Evolutionary conservation across 2,329 filamentous ascomycete genomes (phyloP), one percentile per base, ranked within the genome.

Genomic region (Neonectria ditissima): DNA sequence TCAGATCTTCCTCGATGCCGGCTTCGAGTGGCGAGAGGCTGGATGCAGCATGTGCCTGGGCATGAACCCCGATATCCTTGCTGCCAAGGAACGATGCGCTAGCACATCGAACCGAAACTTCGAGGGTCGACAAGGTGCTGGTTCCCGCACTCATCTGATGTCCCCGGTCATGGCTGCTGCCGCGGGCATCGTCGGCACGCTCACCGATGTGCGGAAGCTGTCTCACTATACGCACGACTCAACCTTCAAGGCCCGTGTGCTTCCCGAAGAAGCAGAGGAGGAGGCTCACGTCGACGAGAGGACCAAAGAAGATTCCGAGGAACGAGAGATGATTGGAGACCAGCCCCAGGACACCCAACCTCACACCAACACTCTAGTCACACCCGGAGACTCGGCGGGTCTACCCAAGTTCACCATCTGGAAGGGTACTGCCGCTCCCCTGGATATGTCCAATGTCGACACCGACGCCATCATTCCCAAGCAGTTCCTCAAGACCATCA

Each of bases 401-500:
- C 90, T 97, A 67, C 90, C 93, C 69, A 93, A 93, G 76, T 98
- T 98, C 81, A 89, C 88, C 24, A 87, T 89, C 50, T 87, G 97
- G 71, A 95, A 92, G 81, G 96, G 95, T 62, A 91, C 95, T 69
- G 93, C 94, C 1, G 96, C 94, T 11, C 93, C 93, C 2, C 83
- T 99, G 80, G 92, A 97, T 66, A 89, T 92, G 73, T 86, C 91
- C 70, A 99, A 99, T 79, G 90, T 97, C 73, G 96, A 99, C 82
- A 99, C 96, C n/a, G 96, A 99, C 75, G 95, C 95, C 76, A 97
- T 98, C 80, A 99, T 99, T 72, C 96, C 96, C 69, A 99, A 99
- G 82, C 96, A 99, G 79, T 99, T 98, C 84, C 87, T 99, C 68
- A 99, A 98, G 85, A 99, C 96, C 43, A 98, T 98, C 82, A 98